Evolutionary conservation across 108 stramenopile genomes (phyloP).

Genomic region (Aurantiochytrium sp.): DNA sequence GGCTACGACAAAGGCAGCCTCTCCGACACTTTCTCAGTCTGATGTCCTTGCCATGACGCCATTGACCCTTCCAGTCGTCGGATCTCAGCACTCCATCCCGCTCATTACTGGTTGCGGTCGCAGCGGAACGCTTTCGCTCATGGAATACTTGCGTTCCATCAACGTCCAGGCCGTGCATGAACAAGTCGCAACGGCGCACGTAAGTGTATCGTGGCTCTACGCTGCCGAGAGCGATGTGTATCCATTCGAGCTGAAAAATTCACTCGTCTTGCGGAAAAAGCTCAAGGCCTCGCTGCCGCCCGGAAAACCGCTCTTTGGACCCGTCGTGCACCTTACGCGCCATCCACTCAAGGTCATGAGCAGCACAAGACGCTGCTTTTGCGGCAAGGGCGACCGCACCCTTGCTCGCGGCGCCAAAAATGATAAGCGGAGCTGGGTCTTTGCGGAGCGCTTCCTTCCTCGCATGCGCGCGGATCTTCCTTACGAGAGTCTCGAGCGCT

Average conservation of each 20-base stretch:
- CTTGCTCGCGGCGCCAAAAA: background rate
- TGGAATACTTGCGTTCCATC: background rate
- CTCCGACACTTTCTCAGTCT: background rate
- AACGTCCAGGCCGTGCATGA: background rate
- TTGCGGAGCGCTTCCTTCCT: background rate
- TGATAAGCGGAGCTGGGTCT: background rate
- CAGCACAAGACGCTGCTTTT: background rate
- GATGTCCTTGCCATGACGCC: background rate
- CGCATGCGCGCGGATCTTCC: constrained; percentile 8
- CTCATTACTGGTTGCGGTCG: background rate
- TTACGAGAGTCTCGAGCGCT: background rate
- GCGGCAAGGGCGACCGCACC: background rate
- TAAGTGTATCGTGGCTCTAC: constrained; percentile 7
- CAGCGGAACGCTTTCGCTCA: background rate
- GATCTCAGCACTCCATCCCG: background rate
- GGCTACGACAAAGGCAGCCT: too few relatives aligned
- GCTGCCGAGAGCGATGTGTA: background rate
- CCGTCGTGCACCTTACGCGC: background rate
- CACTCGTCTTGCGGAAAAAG: background rate
- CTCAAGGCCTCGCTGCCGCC: background rate
- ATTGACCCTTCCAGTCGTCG: background rate
- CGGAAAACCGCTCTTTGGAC: background rate
- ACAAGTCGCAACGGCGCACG: background rate
- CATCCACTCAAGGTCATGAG: constrained; percentile 13
- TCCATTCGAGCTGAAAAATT: background rate